Evolutionary conservation across 495 filamentous ascomycete species (phyloP).

Genomic region (Xylaria intraflava): DNA sequence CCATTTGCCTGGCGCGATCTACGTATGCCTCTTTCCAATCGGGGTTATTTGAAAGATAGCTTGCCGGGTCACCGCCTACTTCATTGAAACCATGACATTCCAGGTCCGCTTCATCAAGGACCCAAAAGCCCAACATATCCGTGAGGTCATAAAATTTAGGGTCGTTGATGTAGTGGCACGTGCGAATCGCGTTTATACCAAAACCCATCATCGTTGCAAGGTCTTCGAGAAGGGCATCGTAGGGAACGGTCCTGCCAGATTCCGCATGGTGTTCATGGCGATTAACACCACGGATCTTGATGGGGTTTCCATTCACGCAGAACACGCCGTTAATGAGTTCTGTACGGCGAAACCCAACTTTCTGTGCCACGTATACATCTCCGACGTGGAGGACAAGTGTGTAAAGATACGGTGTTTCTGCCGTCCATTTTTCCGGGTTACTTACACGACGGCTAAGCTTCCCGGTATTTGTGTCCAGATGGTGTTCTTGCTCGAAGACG

Average conservation of each 20-base stretch:
- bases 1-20: slow-evolving; percentile 61
- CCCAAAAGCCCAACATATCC: slow-evolving; percentile 63
- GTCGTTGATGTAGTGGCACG: slow-evolving; percentile 58
- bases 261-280: slow-evolving; percentile 60
- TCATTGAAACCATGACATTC: slow-evolving; percentile 64
- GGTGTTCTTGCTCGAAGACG: slow-evolving; percentile 14
- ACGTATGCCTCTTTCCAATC: slow-evolving; percentile 63
- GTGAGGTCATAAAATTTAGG: slow-evolving; percentile 55
- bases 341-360: slow-evolving; percentile 54
- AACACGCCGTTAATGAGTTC: slow-evolving; percentile 53
- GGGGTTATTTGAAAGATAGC: slow-evolving; percentile 57
- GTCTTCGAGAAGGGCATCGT: slow-evolving; percentile 49
- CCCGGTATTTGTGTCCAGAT: slow-evolving; percentile 5
- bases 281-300: slow-evolving; percentile 61
- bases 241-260: slow-evolving; percentile 55
- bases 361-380: slow-evolving; percentile 40
- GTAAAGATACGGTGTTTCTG: slow-evolving; percentile 61
- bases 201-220: slow-evolving; percentile 59
- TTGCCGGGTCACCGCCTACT: slow-evolving; percentile 40
- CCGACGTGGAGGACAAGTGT: slow-evolving; percentile 36
- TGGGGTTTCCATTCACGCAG: slow-evolving; percentile 52
- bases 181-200: slow-evolving; percentile 64
- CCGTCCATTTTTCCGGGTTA: slow-evolving; percentile 58
- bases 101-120: slow-evolving; percentile 67
- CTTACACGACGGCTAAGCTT: slow-evolving; percentile 29